Percentiles rank a stretch among this genome's conserved stretches.
phyloP scores from a whole-genome alignment of 2,329 filamentous ascomycete species.

The Xylariaceae sp. region DNA sequence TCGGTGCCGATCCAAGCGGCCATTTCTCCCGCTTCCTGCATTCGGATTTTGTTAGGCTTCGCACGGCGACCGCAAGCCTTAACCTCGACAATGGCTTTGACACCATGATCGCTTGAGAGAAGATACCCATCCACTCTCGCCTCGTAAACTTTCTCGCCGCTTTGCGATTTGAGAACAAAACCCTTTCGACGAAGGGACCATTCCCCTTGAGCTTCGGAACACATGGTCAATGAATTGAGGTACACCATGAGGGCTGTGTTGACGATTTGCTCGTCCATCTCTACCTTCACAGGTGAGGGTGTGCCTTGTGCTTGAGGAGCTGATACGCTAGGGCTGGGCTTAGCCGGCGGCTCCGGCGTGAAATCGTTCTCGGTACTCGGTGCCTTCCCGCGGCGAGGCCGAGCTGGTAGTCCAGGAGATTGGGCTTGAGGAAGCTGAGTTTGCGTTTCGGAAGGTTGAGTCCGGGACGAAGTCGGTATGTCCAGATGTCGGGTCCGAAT shows the following conservation, averaged over 20 bases:
- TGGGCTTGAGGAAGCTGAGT: too few species aligned
- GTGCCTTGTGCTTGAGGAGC: too few species aligned
- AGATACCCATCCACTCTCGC: conserved; percentile 12
- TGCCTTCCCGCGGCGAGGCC: too few species aligned
- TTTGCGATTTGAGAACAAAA: not conserved
- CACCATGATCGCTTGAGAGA: not conserved
- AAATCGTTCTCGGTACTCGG: too few species aligned
- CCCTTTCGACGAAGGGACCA: conserved; percentile 1
- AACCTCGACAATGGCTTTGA: not conserved
- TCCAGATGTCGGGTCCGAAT: too few species aligned
- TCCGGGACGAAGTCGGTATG: too few species aligned
- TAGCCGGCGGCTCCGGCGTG: too few species aligned
- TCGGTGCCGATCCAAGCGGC: conserved; percentile 6
- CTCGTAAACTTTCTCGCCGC: conserved; percentile 2
- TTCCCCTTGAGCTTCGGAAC: not conserved
- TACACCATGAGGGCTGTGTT: conserved; percentile 10
- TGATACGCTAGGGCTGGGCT: too few species aligned
- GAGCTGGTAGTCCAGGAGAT: too few species aligned
- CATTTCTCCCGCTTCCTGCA: conserved; percentile 13
- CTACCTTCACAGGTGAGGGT: too few species aligned
- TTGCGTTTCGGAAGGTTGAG: too few species aligned
- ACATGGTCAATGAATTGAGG: conserved; percentile 4
- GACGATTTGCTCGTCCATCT: conserved; percentile 8
- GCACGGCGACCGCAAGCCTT: not conserved
- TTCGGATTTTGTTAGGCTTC: not conserved